Percentiles rank a stretch among this genome's conserved stretches.
These are phyloP conservation scores for Drechmeria coniospora DNA, from an alignment of 2,329 filamentous ascomycete species.

Conservation along the genomic window DNA sequence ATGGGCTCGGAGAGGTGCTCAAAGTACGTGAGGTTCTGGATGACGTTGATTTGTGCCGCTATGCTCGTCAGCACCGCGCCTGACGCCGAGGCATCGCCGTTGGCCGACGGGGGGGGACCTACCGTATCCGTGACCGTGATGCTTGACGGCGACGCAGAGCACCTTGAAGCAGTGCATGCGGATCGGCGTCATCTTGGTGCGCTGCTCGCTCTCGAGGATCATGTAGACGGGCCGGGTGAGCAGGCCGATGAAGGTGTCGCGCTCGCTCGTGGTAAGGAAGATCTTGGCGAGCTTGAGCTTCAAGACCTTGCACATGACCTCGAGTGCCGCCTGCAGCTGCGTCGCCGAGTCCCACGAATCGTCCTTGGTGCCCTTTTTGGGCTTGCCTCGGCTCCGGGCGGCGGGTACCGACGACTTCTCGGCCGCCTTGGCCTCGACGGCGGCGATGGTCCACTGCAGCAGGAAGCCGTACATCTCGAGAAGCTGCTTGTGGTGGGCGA, in stretches of 20 bases:
- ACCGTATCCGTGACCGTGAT: conserved; percentile 95
- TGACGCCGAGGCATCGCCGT: too few species aligned
- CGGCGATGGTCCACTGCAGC: conserved; percentile 85
- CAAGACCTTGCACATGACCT: conserved; percentile 90
- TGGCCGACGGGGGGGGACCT: conserved; percentile 14
- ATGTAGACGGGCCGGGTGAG: conserved; percentile 89
- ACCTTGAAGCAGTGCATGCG: conserved; percentile 97
- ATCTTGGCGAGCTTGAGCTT: conserved; percentile 85
- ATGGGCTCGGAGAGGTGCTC: conserved; percentile 98
- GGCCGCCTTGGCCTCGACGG: conserved; percentile 84
- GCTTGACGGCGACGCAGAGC: conserved; percentile 88
- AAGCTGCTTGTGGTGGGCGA: conserved; percentile 77
- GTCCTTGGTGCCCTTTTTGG: conserved; percentile 68
- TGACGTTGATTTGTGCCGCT: conserved; percentile 95
- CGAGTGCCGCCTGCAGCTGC: conserved; percentile 77
- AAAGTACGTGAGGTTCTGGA: conserved; percentile 95
- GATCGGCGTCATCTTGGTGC: conserved; percentile 76
- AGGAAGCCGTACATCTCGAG: conserved; percentile 91
- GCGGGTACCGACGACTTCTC: conserved; percentile 69
- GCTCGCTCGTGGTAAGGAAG: conserved; percentile 89
- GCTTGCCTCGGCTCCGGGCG: conserved; percentile 58
- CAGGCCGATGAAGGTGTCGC: conserved; percentile 84
- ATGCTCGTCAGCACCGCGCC: conserved; percentile 12
- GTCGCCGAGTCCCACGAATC: conserved; percentile 75
- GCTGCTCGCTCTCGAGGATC: conserved; percentile 82